Evolutionary conservation across 2,329 filamentous ascomycete genomes (phyloP), one percentile per base, ranked within the genome.

Genomic region (Aureobasidium zeae): DNA sequence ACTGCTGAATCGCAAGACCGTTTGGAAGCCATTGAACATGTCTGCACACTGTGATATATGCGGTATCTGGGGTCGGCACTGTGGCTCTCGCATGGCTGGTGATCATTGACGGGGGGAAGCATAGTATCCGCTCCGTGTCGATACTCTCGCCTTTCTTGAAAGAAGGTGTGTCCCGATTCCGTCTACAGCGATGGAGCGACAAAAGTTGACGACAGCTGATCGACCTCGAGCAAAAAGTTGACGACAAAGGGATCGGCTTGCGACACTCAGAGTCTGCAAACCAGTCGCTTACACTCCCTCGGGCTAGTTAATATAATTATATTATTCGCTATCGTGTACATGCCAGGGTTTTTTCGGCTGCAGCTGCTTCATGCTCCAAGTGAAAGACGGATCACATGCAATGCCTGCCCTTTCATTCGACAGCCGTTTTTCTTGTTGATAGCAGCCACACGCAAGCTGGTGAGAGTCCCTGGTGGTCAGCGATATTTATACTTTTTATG

Each of bases 381-480:
- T 20, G 5, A n/a, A 8, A 33, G 38, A 42, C 38, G 38, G 25
- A 42, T 42, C 38, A 42, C 38, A 42, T 42, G 38, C 38, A 26
- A 42, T 19, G 13, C 9, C 36, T 29, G 11, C 12, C 36, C 21
- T 7, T 10, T 16, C 29, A 13, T 13, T 42, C 15, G 13, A 28
- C 21, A 42, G 38, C 38, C 38, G 38, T 33, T 42, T 39, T 32
- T 20, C n/a, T n/a, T n/a, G 15, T 32, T 26, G 38, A 42, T 42
- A 26, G 29, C 38, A 25, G 38, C 29, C 38, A 33, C 29, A 42
- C 22, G 9, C 15, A 25, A 19, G 21, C 30, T 22, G 12, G 20
- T 19, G 3, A 33, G 21, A 16, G 29, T 6, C 20, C 8, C 26
- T 21, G 12, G 38, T n/a, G n/a, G 33, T 42, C 29, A 29, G 11